phyloP scores from a whole-genome alignment of 257 asterid genomes.

The Solanum boliviense region DNA sequence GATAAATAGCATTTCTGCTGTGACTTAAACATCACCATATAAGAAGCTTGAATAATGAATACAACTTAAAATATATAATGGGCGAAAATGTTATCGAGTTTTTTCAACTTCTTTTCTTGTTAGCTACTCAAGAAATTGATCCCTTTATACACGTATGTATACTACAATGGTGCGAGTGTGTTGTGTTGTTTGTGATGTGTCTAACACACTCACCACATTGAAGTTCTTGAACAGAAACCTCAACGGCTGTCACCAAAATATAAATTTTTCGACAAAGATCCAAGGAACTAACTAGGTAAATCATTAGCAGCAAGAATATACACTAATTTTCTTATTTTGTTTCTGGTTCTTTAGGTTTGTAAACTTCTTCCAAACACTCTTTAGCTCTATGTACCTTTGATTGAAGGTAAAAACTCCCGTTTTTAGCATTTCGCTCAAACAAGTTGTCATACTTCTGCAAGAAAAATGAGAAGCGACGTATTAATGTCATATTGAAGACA shows the following conservation, averaged over 20 bases:
- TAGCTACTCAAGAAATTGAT: not conserved
- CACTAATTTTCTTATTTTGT: not conserved
- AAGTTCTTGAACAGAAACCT: not conserved
- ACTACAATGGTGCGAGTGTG: not conserved
- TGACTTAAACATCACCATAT: too few relatives aligned
- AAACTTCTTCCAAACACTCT: slow-evolving; percentile 45
- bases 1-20: too few relatives aligned
- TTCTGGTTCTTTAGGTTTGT: slow-evolving; percentile 5
- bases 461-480: not conserved
- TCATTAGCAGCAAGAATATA: not conserved
- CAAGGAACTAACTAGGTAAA: not conserved
- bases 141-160: not conserved
- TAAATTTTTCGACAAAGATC: not conserved
- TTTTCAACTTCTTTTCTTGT: not conserved
- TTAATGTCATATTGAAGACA: not conserved
- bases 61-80: not conserved
- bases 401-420: slow-evolving; percentile 36
- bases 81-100: not conserved
- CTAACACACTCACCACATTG: not conserved
- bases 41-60: too few relatives aligned
- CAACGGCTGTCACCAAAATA: not conserved
- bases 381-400: slow-evolving; percentile 70
- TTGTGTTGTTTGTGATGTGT: not conserved
- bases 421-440: slow-evolving; percentile 56
- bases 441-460: slow-evolving; percentile 51